Evolutionary conservation across 139 green algal genomes (phyloP).

Genomic region (Ulvella scutata): DNA sequence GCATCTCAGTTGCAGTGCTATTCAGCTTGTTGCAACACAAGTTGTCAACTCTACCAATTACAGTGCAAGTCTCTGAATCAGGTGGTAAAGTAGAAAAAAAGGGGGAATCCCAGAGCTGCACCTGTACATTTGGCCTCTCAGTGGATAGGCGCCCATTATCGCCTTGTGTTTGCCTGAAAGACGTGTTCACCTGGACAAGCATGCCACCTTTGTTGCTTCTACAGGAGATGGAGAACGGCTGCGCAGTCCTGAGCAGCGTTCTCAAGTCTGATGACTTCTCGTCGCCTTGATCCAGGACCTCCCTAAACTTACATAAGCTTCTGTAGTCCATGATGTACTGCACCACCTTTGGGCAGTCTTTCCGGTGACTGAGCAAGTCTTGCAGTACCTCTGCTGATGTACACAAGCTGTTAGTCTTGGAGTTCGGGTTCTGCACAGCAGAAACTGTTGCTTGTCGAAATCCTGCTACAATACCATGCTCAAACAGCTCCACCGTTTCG

Average conservation of each 20-base stretch:
- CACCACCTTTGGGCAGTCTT: slow-evolving; percentile 15
- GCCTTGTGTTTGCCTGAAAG: slow-evolving; percentile 52
- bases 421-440: no score
- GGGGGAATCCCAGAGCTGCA: background rate
- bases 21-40: no score
- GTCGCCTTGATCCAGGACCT: slow-evolving; percentile 29
- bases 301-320: slow-evolving; percentile 27
- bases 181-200: slow-evolving; percentile 34
- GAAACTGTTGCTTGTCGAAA: no score
- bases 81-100: no score
- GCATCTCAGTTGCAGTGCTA: no score
- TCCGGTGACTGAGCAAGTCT: no score
- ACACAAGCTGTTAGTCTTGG: no score
- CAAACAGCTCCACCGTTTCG: no score
- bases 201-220: background rate
- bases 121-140: slow-evolving; percentile 52
- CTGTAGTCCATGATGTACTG: slow-evolving; percentile 44
- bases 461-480: no score
- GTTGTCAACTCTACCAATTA: no score
- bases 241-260: background rate
- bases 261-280: background rate
- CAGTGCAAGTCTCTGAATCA: no score
- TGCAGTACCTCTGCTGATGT: no score
- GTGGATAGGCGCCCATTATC: slow-evolving; percentile 62
- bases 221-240: background rate